A percentile compares a stretch with the other conserved stretches of the same genome.
Evolutionary conservation across 768 basidiomycete genomes (phyloP).

Genomic region (Gautieria morchelliformis): DNA sequence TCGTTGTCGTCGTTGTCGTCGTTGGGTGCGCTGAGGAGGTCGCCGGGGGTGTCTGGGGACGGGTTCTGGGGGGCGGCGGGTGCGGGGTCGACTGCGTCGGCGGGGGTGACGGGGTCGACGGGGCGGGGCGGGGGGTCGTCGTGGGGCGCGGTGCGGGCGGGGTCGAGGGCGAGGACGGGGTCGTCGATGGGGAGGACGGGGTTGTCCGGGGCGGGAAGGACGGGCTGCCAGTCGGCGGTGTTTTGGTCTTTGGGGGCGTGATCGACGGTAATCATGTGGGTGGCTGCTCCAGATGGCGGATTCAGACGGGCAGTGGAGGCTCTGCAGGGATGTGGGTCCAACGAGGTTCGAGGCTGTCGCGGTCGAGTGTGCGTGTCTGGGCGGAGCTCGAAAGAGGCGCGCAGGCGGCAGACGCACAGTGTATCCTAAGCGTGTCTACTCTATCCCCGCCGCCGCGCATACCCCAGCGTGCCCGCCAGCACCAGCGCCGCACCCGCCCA

Average conservation of each 20-base stretch:
- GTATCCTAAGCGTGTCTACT: background rate
- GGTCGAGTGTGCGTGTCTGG: background rate
- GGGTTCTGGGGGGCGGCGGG: slow-evolving; percentile 13
- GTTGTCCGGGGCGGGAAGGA: slow-evolving; percentile 10
- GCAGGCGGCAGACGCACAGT: background rate
- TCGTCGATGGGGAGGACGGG: slow-evolving; percentile 15
- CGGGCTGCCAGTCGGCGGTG: slow-evolving; percentile 13
- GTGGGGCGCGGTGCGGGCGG: too few species aligned
- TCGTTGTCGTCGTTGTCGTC: slow-evolving; percentile 33
- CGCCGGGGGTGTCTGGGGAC: background rate
- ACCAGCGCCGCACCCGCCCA: slow-evolving; percentile 65
- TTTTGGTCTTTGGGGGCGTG: slow-evolving; percentile 27
- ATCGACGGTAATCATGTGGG: slow-evolving; percentile 44
- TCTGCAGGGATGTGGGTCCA: background rate
- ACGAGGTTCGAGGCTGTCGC: background rate
- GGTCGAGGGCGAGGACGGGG: slow-evolving; percentile 16
- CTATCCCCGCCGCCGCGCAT: slow-evolving; percentile 34
- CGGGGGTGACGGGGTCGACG: background rate
- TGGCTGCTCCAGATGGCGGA: background rate
- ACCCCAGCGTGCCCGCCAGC: slow-evolving; percentile 59
- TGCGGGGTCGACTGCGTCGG: background rate
- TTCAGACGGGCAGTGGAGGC: background rate
- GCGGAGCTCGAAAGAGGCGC: background rate
- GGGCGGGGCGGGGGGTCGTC: slow-evolving; percentile 13
- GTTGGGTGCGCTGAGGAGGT: slow-evolving; percentile 2